phyloP scores from a whole-genome alignment of 768 basidiomycete genomes.

The Cubamyces lactineus region DNA sequence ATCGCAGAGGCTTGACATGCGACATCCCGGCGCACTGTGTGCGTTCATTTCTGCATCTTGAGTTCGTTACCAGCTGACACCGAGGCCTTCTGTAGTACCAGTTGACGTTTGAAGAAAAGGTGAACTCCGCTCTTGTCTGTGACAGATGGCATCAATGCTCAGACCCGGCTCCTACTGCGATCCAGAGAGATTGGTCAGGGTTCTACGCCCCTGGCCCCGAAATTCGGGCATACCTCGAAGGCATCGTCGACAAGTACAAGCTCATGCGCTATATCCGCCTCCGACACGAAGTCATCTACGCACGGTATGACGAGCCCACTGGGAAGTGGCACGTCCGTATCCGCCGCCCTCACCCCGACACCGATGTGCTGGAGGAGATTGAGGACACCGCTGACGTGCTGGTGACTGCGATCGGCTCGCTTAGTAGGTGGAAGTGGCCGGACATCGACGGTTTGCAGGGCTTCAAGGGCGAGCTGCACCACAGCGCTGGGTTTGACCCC shows the following conservation, averaged over 20 bases:
- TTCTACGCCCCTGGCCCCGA: slow-evolving; percentile 65
- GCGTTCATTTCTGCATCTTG: slow-evolving; percentile 25
- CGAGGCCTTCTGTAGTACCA: slow-evolving; percentile 50
- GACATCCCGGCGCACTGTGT: slow-evolving; percentile 63
- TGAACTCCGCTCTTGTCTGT: slow-evolving; percentile 9
- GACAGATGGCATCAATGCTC: no score
- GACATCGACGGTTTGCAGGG: slow-evolving; percentile 58
- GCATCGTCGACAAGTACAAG: slow-evolving; percentile 59
- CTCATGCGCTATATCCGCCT: slow-evolving; percentile 57
- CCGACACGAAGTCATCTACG: slow-evolving; percentile 54
- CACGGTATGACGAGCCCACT: slow-evolving; percentile 50
- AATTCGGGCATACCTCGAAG: slow-evolving; percentile 57
- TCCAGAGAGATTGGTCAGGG: slow-evolving; percentile 59
- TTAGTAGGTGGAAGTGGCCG: slow-evolving; percentile 71
- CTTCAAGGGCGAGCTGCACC: slow-evolving; percentile 61
- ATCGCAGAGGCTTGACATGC: slow-evolving; percentile 54
- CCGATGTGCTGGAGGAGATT: slow-evolving; percentile 36
- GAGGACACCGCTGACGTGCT: slow-evolving; percentile 61
- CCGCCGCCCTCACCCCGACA: slow-evolving; percentile 25
- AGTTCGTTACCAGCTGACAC: slow-evolving; percentile 2
- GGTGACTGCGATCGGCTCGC: slow-evolving; percentile 53
- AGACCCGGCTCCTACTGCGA: no score
- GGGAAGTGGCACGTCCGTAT: slow-evolving; percentile 63
- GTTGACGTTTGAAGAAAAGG: slow-evolving; percentile 58
- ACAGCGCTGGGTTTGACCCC: slow-evolving; percentile 65